A percentile compares a stretch with the other conserved stretches of the same genome.
Conservation (phyloP, 148 eudicot species). For the Nyssa sinensis region DNA sequence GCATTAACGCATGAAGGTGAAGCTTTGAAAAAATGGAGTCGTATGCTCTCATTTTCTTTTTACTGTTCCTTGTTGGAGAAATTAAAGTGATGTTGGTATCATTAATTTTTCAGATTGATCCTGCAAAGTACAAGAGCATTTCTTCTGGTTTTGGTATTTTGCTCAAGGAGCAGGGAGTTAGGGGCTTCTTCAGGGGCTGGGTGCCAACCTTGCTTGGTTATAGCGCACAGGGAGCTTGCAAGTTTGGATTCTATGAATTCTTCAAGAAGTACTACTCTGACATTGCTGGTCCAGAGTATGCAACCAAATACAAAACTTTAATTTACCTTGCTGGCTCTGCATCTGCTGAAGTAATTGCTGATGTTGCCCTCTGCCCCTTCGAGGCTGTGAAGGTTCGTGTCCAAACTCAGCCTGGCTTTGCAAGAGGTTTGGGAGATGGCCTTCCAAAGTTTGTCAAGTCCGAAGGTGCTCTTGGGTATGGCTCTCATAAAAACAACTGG, state of each 20-base stretch:
- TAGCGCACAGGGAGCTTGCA: conserved; percentile 79
- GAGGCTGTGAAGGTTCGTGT: conserved; percentile 82
- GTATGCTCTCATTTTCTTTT: background rate
- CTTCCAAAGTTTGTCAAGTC: conserved; percentile 59
- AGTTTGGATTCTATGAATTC: conserved; percentile 68
- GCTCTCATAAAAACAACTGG: background rate
- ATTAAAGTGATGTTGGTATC: background rate
- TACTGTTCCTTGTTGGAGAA: background rate
- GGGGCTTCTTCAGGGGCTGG: conserved; percentile 73
- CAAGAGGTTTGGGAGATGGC: conserved; percentile 69
- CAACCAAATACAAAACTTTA: conserved; percentile 59
- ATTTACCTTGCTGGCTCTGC: conserved; percentile 72
- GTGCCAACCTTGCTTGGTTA: conserved; percentile 69
- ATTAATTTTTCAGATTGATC: conserved; percentile 49
- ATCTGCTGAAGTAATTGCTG: conserved; percentile 75
- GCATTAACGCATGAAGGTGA: background rate
- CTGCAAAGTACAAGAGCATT: conserved; percentile 64
- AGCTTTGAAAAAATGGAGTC: background rate
- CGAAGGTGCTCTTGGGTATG: conserved; percentile 63
- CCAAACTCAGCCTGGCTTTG: conserved; percentile 76
- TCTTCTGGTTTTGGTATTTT: conserved; percentile 54
- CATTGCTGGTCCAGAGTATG: conserved; percentile 60
- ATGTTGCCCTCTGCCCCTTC: conserved; percentile 66
- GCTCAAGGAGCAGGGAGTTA: conserved; percentile 61
- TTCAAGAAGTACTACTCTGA: conserved; percentile 77